Conservation (phyloP, 139 green algal genomes). For the Pycnococcus provasolii region DNA sequence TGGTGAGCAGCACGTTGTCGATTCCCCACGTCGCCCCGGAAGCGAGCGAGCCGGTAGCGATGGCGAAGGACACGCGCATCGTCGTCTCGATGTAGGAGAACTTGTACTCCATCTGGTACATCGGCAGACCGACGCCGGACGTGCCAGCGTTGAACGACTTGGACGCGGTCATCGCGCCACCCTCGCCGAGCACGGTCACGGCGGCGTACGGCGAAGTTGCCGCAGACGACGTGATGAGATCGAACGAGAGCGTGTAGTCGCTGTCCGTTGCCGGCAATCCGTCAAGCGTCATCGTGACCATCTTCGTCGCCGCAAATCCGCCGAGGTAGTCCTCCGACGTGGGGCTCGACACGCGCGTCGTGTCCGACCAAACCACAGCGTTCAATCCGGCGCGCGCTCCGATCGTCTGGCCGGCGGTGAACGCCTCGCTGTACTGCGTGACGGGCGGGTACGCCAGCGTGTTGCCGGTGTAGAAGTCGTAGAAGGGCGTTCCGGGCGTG, state of each 20-base stretch:
- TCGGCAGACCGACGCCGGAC: neutral
- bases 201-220: neutral
- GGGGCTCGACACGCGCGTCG: neutral
- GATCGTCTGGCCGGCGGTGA: slow-evolving; percentile 3
- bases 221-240: neutral
- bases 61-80: slow-evolving; percentile 9
- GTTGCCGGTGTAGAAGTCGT: slow-evolving; percentile 25
- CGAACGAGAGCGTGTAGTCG: slow-evolving; percentile 11
- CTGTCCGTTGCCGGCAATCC: neutral
- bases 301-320: neutral
- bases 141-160: neutral
- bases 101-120: slow-evolving; percentile 17
- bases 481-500: slow-evolving; percentile 8
- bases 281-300: slow-evolving; percentile 3
- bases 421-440: slow-evolving; percentile 16
- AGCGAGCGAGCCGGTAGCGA: neutral
- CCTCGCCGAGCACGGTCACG: slow-evolving; percentile 15
- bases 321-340: slow-evolving; percentile 12
- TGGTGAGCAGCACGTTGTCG: slow-evolving; percentile 13
- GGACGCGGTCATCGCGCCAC: neutral
- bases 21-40: slow-evolving; percentile 16
- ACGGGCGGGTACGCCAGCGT: slow-evolving; percentile 16
- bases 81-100: slow-evolving; percentile 8
- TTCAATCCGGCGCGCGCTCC: slow-evolving; percentile 1
- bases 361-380: slow-evolving; percentile 1